Evolutionary conservation across 805 yeast species (phyloP).

Genomic region (Candida railenensis): DNA sequence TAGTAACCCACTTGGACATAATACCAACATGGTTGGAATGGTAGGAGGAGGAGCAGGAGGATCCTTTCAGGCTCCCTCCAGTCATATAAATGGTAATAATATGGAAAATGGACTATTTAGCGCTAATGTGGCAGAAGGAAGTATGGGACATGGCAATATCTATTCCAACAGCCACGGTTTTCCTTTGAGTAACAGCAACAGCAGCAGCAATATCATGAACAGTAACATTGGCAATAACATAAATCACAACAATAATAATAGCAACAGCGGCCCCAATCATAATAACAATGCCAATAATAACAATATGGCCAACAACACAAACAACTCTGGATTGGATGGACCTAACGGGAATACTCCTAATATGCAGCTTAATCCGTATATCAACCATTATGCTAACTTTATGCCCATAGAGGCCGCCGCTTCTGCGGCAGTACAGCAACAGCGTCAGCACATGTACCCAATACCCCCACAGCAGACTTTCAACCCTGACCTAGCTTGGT

Average conservation of each 20-base stretch:
- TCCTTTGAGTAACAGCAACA: conserved; percentile 5
- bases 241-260: too few relatives aligned
- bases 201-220: too few relatives aligned
- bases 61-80: background rate
- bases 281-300: too few relatives aligned
- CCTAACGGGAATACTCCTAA: background rate
- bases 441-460: conserved; percentile 9
- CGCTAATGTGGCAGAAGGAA: background rate
- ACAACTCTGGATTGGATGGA: too few relatives aligned
- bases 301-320: too few relatives aligned
- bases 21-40: background rate
- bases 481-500: conserved; percentile 2
- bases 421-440: conserved; percentile 9
- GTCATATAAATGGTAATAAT: background rate
- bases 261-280: too few relatives aligned
- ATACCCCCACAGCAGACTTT: background rate
- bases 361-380: conserved; percentile 5
- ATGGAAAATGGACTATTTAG: background rate
- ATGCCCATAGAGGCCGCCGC: conserved; percentile 22
- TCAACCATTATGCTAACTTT: conserved; percentile 27
- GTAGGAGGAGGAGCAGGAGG: background rate
- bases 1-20: background rate
- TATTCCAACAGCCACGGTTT: conserved; percentile 6
- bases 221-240: too few relatives aligned
- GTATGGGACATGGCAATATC: conserved; percentile 5